These are phyloP conservation scores for Exsudoporus floridanus DNA, from an alignment of 1,284 basidiomycete genomes.

Conservation along the genomic window DNA sequence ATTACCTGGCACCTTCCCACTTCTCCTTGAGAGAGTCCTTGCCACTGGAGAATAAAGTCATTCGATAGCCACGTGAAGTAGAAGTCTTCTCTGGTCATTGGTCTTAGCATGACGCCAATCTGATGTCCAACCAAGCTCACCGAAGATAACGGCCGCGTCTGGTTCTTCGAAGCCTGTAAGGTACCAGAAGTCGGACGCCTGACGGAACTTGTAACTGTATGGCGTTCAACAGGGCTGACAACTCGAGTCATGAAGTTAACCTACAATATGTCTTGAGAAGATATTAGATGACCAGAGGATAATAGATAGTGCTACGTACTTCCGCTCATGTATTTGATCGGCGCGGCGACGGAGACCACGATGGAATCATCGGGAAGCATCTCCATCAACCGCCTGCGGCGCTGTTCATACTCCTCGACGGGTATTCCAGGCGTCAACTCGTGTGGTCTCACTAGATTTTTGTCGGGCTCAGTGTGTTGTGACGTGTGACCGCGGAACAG, in stretches of 20 bases:
- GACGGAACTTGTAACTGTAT: conserved; percentile 89
- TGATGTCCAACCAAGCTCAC: conserved; percentile 40
- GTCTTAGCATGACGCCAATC: not conserved
- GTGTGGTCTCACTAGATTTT: conserved; percentile 44
- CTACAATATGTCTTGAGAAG: conserved; percentile 47
- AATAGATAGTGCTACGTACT: conserved; percentile 51
- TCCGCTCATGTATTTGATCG: conserved; percentile 85
- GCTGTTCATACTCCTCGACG: conserved; percentile 77
- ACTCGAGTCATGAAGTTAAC: conserved; percentile 18
- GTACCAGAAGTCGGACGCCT: conserved; percentile 93
- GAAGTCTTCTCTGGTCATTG: conserved; percentile 56
- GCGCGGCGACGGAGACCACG: conserved; percentile 79
- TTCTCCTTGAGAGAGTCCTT: conserved; percentile 78
- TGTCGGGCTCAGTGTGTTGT: conserved; percentile 5
- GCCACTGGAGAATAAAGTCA: conserved; percentile 86
- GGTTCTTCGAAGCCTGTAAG: conserved; percentile 95
- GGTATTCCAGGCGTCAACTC: conserved; percentile 89
- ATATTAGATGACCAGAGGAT: conserved; percentile 10
- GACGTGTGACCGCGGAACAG: conserved; percentile 2
- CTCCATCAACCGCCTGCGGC: conserved; percentile 76
- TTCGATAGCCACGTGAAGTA: conserved; percentile 75
- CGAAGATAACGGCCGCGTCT: conserved; percentile 82
- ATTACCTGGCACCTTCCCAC: conserved; percentile 86
- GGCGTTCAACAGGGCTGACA: conserved; percentile 9
- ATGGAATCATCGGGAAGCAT: conserved; percentile 73